Evolutionary conservation across 202 grass and related monocot species (phyloP).

Genomic region (Dendrocalamus latiflorus): DNA sequence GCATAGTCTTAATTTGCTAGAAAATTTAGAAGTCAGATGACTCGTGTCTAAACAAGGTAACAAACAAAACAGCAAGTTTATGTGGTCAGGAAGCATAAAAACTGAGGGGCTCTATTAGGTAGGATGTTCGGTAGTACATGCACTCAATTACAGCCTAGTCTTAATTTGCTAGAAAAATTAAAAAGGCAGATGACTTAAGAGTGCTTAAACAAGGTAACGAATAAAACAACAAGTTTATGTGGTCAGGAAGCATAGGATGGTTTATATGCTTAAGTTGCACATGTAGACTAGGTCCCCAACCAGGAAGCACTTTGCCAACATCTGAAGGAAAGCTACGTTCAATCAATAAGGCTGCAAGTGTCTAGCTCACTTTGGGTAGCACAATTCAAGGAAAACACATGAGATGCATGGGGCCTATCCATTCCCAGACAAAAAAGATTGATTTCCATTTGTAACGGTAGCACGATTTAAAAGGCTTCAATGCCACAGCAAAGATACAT

Average conservation of each 20-base stretch:
- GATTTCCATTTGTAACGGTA: no score
- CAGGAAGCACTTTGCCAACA: conserved; percentile 6
- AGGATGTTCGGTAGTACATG: no score
- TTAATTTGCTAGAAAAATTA: background rate
- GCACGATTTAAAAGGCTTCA: no score
- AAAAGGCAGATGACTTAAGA: background rate
- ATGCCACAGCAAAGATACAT: no score
- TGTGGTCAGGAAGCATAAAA: background rate
- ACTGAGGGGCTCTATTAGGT: no score
- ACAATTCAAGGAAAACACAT: conserved; percentile 17
- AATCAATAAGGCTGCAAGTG: conserved; percentile 19
- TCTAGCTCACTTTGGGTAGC: background rate
- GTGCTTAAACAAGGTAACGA: background rate
- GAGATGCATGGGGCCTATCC: background rate
- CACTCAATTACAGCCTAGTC: background rate
- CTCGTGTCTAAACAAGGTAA: background rate
- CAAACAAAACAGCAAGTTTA: conserved; percentile 2
- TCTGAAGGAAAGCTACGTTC: conserved; percentile 20
- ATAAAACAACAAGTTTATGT: background rate
- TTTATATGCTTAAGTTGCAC: background rate
- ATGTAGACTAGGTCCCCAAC: conserved; percentile 11
- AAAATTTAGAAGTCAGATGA: background rate
- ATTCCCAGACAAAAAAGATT: no score
- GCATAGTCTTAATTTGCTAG: background rate
- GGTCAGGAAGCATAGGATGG: background rate